Conservation (phyloP, 208 protist species). For the Wallacemonas sp. region DNA sequence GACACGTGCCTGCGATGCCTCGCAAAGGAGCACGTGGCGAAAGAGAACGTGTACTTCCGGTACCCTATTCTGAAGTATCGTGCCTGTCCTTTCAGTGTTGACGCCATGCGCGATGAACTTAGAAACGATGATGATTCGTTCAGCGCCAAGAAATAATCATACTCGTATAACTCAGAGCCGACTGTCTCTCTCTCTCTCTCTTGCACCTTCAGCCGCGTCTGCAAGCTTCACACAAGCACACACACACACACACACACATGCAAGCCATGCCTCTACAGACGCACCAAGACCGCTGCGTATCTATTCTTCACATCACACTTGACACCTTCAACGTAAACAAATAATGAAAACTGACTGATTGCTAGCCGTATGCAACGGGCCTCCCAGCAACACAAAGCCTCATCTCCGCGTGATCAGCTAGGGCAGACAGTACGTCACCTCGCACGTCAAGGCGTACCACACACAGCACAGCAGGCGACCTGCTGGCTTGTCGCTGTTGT, state of each 20-base stretch:
- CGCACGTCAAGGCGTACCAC: too few species aligned
- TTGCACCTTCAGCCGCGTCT: not conserved
- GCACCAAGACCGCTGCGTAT: not conserved
- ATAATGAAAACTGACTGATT: too few species aligned
- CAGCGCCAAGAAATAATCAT: conserved; percentile 6
- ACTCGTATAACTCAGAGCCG: not conserved
- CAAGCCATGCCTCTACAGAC: conserved; percentile 3
- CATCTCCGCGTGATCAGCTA: not conserved
- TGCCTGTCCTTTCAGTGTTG: conserved; percentile 80
- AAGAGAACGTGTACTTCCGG: conserved; percentile 87
- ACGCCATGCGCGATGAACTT: conserved; percentile 74
- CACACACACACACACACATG: conserved; percentile 7
- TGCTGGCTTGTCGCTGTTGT: too few species aligned
- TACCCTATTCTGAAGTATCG: conserved; percentile 88
- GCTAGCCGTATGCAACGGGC: too few species aligned
- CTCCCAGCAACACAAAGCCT: too few species aligned
- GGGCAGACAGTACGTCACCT: too few species aligned
- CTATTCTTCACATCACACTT: too few species aligned
- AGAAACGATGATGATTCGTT: conserved; percentile 25
- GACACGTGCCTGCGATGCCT: conserved; percentile 68
- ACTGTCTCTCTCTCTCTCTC: not conserved
- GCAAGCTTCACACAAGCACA: not conserved
- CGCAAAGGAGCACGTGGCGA: conserved; percentile 73
- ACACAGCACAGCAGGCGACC: too few species aligned
- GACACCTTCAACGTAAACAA: too few species aligned